These are phyloP conservation scores for Dactylellina cionopaga DNA, from an alignment of 2,329 filamentous ascomycete genomes.

Conservation along the genomic window DNA sequence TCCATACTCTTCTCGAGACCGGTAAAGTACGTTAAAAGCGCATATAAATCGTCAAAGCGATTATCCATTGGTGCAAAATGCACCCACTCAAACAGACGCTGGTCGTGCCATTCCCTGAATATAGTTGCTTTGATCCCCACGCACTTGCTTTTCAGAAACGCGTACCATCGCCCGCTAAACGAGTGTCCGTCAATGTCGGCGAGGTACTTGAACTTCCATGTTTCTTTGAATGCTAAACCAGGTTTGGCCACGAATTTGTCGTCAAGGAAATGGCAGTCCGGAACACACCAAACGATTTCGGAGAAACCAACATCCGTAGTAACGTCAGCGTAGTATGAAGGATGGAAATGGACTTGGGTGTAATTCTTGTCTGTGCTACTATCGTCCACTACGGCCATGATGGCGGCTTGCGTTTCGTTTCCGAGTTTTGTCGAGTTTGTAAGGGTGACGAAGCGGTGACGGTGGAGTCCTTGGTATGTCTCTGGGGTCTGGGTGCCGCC, in stretches of 20 bases:
- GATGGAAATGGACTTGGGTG: conserved; percentile 59
- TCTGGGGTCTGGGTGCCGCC: conserved; percentile 69
- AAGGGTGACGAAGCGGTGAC: conserved; percentile 79
- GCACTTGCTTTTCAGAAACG: conserved; percentile 75
- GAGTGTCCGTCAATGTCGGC: conserved; percentile 81
- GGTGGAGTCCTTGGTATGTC: conserved; percentile 78
- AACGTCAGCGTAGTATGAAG: conserved; percentile 58
- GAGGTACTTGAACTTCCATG: conserved; percentile 71
- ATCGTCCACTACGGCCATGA: conserved; percentile 58
- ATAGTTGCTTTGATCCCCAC: conserved; percentile 81
- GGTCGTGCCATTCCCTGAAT: conserved; percentile 84
- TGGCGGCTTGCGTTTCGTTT: conserved; percentile 63
- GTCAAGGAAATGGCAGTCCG: conserved; percentile 64
- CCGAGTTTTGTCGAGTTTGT: conserved; percentile 72
- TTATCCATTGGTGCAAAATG: conserved; percentile 85
- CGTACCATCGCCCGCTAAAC: conserved; percentile 74
- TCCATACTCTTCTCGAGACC: conserved; percentile 32
- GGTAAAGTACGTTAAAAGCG: conserved; percentile 54
- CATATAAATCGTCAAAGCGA: conserved; percentile 76
- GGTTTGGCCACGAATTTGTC: conserved; percentile 59
- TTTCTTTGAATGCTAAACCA: conserved; percentile 60
- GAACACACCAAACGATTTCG: conserved; percentile 64
- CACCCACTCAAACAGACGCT: conserved; percentile 76
- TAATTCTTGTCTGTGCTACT: conserved; percentile 58
- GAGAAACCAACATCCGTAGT: conserved; percentile 62